phyloP scores from a whole-genome alignment of 2,329 filamentous ascomycete species.

The Cordyceps farinosa region DNA sequence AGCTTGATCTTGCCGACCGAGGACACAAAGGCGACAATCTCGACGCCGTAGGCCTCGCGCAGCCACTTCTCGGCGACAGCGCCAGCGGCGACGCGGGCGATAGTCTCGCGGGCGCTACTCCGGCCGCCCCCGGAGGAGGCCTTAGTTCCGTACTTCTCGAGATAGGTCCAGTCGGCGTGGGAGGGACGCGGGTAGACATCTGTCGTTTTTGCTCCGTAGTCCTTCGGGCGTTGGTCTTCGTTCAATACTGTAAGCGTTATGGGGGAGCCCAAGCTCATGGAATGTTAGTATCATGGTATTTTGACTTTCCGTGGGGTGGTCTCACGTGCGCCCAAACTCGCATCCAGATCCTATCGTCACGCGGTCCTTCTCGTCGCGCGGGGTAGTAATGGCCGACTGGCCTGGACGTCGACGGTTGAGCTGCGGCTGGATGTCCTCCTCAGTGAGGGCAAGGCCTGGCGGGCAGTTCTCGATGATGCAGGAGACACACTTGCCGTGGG shows the following conservation, averaged over 20 bases:
- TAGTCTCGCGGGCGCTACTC: constrained; percentile 91
- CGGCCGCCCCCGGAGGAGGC: constrained; percentile 86
- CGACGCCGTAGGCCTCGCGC: constrained; percentile 71
- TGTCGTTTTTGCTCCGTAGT: constrained; percentile 89
- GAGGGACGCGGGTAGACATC: constrained; percentile 85
- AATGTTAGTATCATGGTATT: constrained; percentile 6
- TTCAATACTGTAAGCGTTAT: constrained; percentile 86
- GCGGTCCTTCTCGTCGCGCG: constrained; percentile 85
- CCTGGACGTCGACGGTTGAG: constrained; percentile 87
- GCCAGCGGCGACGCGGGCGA: constrained; percentile 85
- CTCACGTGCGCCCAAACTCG: constrained; percentile 73
- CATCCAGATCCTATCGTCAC: constrained; percentile 92
- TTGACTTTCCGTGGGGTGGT: neutral
- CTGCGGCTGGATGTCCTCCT: constrained; percentile 88
- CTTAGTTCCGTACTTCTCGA: constrained; percentile 95
- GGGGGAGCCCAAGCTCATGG: constrained; percentile 68
- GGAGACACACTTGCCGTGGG: constrained; percentile 87
- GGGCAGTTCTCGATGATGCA: constrained; percentile 93
- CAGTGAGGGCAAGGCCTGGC: constrained; percentile 79
- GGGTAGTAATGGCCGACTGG: constrained; percentile 85
- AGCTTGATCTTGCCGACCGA: constrained; percentile 64
- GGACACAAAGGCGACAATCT: constrained; percentile 87
- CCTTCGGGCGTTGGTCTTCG: constrained; percentile 86
- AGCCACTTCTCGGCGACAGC: constrained; percentile 94
- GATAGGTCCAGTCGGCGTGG: constrained; percentile 95